phyloP scores from a whole-genome alignment of 2,329 filamentous ascomycete species.

The Hymenoscyphus fructigenus region DNA sequence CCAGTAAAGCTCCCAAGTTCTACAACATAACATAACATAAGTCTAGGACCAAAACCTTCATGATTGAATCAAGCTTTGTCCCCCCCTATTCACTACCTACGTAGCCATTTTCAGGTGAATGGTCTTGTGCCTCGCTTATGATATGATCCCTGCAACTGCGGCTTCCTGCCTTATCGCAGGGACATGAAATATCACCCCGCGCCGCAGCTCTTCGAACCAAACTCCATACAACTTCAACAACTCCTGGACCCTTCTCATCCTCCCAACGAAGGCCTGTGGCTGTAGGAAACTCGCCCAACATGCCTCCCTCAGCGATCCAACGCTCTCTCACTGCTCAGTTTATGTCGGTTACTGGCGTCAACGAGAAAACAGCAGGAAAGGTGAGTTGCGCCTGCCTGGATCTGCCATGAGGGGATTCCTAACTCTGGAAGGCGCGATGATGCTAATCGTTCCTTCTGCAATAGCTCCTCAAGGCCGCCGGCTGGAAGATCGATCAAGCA shows the following conservation, averaged over 20 bases:
- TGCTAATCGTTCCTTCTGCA: conserved; percentile 24
- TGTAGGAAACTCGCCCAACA: conserved; percentile 21
- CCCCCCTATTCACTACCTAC: too few relatives aligned
- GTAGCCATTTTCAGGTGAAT: too few relatives aligned
- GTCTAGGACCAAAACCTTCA: too few relatives aligned
- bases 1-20: too few relatives aligned
- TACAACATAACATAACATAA: too few relatives aligned
- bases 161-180: too few relatives aligned
- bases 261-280: conserved; percentile 12
- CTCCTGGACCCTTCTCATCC: not conserved
- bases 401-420: not conserved
- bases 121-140: too few relatives aligned
- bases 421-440: conserved; percentile 13
- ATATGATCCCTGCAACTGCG: too few relatives aligned
- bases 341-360: conserved; percentile 35
- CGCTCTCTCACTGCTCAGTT: conserved; percentile 31
- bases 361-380: conserved; percentile 32
- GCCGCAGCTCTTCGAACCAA: too few relatives aligned
- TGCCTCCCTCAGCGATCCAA: conserved; percentile 32
- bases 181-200: too few relatives aligned
- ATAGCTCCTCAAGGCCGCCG: conserved; percentile 39
- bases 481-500: conserved; percentile 40
- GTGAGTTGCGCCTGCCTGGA: conserved; percentile 28
- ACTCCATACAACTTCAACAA: not conserved
- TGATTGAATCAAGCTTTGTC: too few relatives aligned